Evolutionary conservation across 768 basidiomycete species (phyloP), one percentile per base, ranked within the genome.

Genomic region (Podaxis pistillaris): DNA sequence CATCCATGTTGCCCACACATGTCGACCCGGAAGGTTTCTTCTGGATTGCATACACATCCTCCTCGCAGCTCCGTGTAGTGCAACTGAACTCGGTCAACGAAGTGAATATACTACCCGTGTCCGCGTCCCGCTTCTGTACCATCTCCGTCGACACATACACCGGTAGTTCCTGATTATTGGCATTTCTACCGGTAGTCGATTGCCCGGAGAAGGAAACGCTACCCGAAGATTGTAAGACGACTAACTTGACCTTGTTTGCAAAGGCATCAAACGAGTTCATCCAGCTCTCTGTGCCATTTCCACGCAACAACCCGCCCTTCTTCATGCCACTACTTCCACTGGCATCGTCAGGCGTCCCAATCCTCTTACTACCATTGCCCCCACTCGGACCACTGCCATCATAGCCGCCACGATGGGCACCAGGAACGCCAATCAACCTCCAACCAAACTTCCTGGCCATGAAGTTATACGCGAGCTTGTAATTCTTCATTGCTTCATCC

Each of bases 191-290:
- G 2, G 54, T 15, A 9, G 54, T 40, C 3, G 44, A 38, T 17
- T 30, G 7, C 12, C 38, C 47, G 17, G 36, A 51, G 22, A 60
- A 40, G 15, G 58, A 40, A 28, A 17, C 11, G 8, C 6, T 51
- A 5, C 37, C 24, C 11, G 58, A 51, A 9, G 58, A 60, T 22
- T 41, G 47, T 30, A 60, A 17, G 22, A 60, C 36, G 12, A 28
- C 24, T n/a, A 60, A 40, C 22, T 78, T 74, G 26, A 86, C 85
- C 68, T 88, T 87, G 26, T 79, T 78, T 4, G 82, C 84, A 55
- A 87, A 60, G 37, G 49, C 49, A 12, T 6, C 50, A n/a, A 60
- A 40, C 19, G 49, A 40, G 38, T 40, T 51, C 36, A 51, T 38
- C 58, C 58, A 60, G 22, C 47, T 50, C 49, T 52, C 58, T 15